These are phyloP conservation scores for Pouteria campechiana DNA, from an alignment of 179 eudicot genomes.

Conservation along the genomic window DNA sequence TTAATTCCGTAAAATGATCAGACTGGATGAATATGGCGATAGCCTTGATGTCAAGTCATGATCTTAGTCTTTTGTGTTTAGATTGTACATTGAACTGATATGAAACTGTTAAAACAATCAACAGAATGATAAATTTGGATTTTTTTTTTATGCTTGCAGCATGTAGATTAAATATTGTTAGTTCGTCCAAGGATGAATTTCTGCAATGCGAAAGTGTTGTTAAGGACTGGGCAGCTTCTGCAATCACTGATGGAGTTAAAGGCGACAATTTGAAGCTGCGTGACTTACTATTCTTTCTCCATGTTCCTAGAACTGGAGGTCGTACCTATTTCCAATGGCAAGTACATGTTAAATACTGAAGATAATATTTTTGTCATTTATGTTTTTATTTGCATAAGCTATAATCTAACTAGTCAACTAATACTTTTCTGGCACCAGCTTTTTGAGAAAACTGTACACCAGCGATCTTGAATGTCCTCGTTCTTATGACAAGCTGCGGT, in stretches of 20 bases:
- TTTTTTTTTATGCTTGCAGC: conserved; percentile 3
- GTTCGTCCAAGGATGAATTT: conserved; percentile 25
- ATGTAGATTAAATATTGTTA: not conserved
- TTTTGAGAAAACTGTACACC: conserved; percentile 70
- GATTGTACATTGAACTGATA: too few species aligned
- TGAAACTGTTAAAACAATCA: too few species aligned
- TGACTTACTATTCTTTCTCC: conserved; percentile 78
- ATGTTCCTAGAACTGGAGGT: conserved; percentile 94
- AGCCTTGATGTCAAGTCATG: too few species aligned
- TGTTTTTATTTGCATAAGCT: conserved; percentile 20
- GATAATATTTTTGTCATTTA: too few species aligned
- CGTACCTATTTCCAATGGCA: conserved; percentile 87
- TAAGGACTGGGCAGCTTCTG: conserved; percentile 62
- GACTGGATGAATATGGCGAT: too few species aligned
- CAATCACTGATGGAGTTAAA: conserved; percentile 38
- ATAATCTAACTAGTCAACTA: not conserved
- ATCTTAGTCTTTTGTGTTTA: too few species aligned
- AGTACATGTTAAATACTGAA: not conserved
- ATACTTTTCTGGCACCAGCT: conserved; percentile 36
- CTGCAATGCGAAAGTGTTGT: conserved; percentile 47
- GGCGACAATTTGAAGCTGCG: conserved; percentile 54
- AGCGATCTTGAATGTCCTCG: conserved; percentile 75
- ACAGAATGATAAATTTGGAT: not conserved
- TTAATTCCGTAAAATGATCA: too few species aligned
- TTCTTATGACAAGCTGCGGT: conserved; percentile 84